Evolutionary conservation across 441 rosid genomes (phyloP).

Genomic region (Eutrema salsugineum): DNA sequence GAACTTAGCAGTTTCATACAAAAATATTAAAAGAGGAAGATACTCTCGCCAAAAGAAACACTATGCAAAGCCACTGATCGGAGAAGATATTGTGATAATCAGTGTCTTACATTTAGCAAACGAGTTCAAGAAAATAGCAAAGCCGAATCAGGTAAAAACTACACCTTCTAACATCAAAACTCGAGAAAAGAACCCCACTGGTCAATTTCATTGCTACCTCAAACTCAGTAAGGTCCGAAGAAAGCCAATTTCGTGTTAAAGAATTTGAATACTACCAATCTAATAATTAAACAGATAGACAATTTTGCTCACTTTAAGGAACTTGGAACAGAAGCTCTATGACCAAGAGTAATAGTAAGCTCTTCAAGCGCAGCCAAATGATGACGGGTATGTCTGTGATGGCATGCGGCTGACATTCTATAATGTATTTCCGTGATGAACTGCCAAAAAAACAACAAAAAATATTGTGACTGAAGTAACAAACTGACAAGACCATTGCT

Average conservation of each 20-base stretch:
- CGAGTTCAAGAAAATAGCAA: not conserved
- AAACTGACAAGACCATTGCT: conserved; percentile 15
- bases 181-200: conserved; percentile 9
- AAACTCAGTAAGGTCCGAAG: not conserved
- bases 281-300: conserved; percentile 1
- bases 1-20: not conserved
- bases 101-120: not conserved
- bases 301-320: conserved; percentile 66
- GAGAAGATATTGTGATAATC: conserved; percentile 1
- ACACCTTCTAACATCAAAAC: conserved; percentile 11
- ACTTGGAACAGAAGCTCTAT: conserved; percentile 79
- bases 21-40: not conserved
- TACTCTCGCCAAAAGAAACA: conserved; percentile 9
- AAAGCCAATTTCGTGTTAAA: conserved; percentile 6
- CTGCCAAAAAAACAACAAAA: conserved; percentile 45
- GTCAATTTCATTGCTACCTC: conserved; percentile 14
- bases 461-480: conserved; percentile 4
- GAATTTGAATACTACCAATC: conserved; percentile 3
- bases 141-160: conserved; percentile 3
- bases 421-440: conserved; percentile 88
- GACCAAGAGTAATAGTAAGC: conserved; percentile 77
- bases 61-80: not conserved
- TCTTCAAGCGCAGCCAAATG: conserved; percentile 83
- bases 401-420: conserved; percentile 71
- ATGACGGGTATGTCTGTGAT: conserved; percentile 83